These are phyloP conservation scores for Corylus americana DNA, from an alignment of 306 rosid genomes.

Conservation along the genomic window DNA sequence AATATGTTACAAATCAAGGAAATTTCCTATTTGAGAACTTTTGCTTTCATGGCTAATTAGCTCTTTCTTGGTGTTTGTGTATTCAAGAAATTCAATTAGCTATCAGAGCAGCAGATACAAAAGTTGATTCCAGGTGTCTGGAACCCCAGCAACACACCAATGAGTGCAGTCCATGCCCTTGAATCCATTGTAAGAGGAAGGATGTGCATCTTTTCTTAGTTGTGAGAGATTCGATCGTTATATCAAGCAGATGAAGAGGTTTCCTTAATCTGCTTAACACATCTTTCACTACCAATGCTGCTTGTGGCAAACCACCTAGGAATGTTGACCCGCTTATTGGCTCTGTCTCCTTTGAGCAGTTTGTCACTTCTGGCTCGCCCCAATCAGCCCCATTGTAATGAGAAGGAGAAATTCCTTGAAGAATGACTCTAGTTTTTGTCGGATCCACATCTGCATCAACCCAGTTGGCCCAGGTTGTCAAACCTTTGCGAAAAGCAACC, in stretches of 20 bases:
- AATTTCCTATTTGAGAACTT: too few species aligned
- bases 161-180: constrained; percentile 70
- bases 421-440: constrained; percentile 48
- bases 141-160: constrained; percentile 77
- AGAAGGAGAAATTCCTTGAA: constrained; percentile 35
- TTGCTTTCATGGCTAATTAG: background rate
- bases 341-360: constrained; percentile 54
- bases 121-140: constrained; percentile 71
- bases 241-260: constrained; percentile 53
- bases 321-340: constrained; percentile 59
- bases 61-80: background rate
- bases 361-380: constrained; percentile 45
- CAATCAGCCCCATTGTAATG: constrained; percentile 60
- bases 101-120: constrained; percentile 30
- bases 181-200: constrained; percentile 47
- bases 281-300: constrained; percentile 35
- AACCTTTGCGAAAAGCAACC: constrained; percentile 56
- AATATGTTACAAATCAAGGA: too few species aligned
- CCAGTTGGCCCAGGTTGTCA: constrained; percentile 77
- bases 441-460: constrained; percentile 43
- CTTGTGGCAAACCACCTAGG: constrained; percentile 44
- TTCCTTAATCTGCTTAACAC: constrained; percentile 38
- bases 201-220: constrained; percentile 78
- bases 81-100: background rate
- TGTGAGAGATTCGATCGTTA: constrained; percentile 56